phyloP scores from a whole-genome alignment of 352 stramenopile genomes.

The Phytopythium litorale region DNA sequence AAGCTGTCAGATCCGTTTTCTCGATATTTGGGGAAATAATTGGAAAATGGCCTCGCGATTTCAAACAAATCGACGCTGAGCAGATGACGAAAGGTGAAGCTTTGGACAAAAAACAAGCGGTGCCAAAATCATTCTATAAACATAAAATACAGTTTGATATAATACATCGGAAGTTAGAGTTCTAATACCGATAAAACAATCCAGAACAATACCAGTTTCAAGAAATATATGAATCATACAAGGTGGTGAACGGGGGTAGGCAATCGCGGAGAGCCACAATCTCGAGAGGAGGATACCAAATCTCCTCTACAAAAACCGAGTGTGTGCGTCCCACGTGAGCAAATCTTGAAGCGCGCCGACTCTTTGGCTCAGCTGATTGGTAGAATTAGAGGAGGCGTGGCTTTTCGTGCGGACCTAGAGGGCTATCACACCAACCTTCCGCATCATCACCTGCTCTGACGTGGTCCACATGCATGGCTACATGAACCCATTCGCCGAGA shows the following conservation, averaged over 20 bases:
- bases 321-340: background rate
- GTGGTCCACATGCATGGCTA: constrained; percentile 3
- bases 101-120: too few relatives aligned
- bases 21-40: background rate
- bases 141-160: too few relatives aligned
- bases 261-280: background rate
- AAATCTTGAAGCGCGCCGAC: background rate
- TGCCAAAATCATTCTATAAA: too few relatives aligned
- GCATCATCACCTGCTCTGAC: background rate
- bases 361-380: too few relatives aligned
- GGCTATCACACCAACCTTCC: background rate
- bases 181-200: too few relatives aligned
- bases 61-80: too few relatives aligned
- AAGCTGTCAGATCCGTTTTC: background rate
- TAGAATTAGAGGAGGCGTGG: background rate
- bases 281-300: background rate
- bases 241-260: background rate
- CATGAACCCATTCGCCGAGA: background rate
- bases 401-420: background rate
- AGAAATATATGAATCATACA: background rate
- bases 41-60: background rate
- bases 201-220: background rate
- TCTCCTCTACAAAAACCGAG: background rate
- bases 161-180: too few relatives aligned
- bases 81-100: too few relatives aligned